Evolutionary conservation across 768 basidiomycete species (phyloP).

Genomic region (Pleurotus platypus): DNA sequence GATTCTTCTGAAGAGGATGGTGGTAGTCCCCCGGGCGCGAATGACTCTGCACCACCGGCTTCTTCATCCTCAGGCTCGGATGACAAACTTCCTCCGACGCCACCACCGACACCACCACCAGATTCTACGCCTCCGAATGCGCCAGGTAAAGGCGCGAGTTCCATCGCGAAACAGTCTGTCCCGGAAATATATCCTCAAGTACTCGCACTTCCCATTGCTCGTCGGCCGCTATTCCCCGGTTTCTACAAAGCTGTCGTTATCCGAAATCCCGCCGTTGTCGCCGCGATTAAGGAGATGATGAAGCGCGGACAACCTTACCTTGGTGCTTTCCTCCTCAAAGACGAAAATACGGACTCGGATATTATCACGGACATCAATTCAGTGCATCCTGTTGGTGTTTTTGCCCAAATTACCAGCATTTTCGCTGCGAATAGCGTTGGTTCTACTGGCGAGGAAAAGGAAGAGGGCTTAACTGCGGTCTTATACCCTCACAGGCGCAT

Average conservation of each 20-base stretch:
- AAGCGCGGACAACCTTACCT: constrained; percentile 95
- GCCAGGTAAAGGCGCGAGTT: constrained; percentile 25
- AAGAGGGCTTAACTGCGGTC: constrained; percentile 91
- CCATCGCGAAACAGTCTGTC: constrained; percentile 82
- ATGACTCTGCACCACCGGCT: constrained; percentile 25
- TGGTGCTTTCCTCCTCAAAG: constrained; percentile 94
- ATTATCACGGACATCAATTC: constrained; percentile 84
- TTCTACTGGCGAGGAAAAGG: constrained; percentile 61
- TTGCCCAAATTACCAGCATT: constrained; percentile 94
- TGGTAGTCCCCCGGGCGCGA: constrained; percentile 7
- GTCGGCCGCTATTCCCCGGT: constrained; percentile 93
- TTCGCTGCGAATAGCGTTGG: constrained; percentile 52
- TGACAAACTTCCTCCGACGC: constrained; percentile 23
- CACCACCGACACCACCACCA: constrained; percentile 23
- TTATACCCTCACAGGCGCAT: constrained; percentile 92
- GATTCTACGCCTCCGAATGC: constrained; percentile 23
- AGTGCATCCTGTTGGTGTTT: constrained; percentile 92
- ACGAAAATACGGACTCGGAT: constrained; percentile 89
- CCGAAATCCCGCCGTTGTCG: constrained; percentile 84
- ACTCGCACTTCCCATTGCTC: constrained; percentile 91
- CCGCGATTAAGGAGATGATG: constrained; percentile 95
- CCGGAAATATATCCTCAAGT: constrained; percentile 93
- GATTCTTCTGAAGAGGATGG: constrained; percentile 13
- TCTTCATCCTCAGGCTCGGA: constrained; percentile 26
- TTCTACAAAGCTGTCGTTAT: constrained; percentile 99